Evolutionary conservation across 495 filamentous ascomycete genomes (phyloP), one percentile per base, ranked within the genome.

Genomic region (Hypoxylon lienhwacheense): DNA sequence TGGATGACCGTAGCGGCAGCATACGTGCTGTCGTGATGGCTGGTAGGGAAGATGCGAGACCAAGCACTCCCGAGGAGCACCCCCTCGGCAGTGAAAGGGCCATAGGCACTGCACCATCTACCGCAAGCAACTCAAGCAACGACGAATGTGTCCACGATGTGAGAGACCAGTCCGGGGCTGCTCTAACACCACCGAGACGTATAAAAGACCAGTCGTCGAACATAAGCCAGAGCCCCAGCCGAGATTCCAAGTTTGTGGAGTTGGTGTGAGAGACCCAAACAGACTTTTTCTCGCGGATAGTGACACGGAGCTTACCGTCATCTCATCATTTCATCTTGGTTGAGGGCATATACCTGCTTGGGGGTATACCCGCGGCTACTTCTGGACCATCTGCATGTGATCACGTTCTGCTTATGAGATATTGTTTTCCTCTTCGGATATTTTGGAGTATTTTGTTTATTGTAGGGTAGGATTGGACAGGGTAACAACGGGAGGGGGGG

Each of bases 21-120:
- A 67, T 76, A 46, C 75, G 73, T 16, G 77, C 80, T 40, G 77
- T 81, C 1, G 77, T 78, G 7, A 59, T 81, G 67, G 79, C 77
- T 4, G 75, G 75, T 1, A 69, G 71, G 28, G 29, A 32, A 16
- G 15, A 21, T 5, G 21, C 25, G 19, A 44, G 28, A 24, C 50
- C 22, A 7, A 15, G 32, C 11, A 26, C 16, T 2, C 14, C 35
- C 11, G 47, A 43, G 11, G 43, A 28, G 10, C 20, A 20, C 19
- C 14, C 55, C 0, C 0, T 28, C 10, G 22, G 16, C 4, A 29
- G 32, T 14, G n/a, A n/a, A n/a, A n/a, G n/a, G n/a, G n/a, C n/a
- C n/a, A n/a, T n/a, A n/a, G n/a, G n/a, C n/a, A n/a, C n/a, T n/a
- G n/a, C n/a, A n/a, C n/a, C n/a, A n/a, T n/a, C n/a, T n/a, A n/a